A percentile compares a stretch with the other conserved stretches of the same genome.
Evolutionary conservation across 2,329 filamentous ascomycete genomes (phyloP).

Genomic region (Penicillium sp.): DNA sequence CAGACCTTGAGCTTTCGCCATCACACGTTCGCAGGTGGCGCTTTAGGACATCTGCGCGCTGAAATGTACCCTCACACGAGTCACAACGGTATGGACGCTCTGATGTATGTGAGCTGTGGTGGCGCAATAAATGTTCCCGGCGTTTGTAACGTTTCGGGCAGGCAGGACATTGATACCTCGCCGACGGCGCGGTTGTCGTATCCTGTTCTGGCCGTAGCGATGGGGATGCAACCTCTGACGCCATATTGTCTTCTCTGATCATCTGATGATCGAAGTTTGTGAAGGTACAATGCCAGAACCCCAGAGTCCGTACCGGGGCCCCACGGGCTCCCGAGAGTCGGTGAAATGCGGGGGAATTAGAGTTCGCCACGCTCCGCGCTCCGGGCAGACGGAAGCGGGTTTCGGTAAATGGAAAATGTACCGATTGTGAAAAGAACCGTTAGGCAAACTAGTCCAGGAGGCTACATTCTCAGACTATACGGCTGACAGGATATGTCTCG

Average conservation of each 20-base stretch:
- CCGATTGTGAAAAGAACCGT: no score
- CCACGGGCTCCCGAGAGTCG: neutral
- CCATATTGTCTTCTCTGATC: neutral
- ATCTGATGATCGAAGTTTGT: neutral
- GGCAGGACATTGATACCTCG: conserved; percentile 30
- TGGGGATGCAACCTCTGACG: neutral
- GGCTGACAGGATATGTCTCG: no score
- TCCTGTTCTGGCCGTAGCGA: neutral
- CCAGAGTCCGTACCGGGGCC: neutral
- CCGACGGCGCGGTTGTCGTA: neutral
- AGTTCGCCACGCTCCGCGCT: neutral
- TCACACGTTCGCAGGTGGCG: conserved; percentile 39
- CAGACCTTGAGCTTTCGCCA: conserved; percentile 16
- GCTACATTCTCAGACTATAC: no score
- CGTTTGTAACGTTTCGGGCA: conserved; percentile 42
- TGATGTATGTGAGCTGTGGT: conserved; percentile 34
- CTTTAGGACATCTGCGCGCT: conserved; percentile 42
- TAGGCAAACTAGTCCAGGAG: no score
- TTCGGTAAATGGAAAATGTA: neutral
- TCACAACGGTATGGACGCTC: conserved; percentile 37
- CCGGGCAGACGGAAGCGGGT: neutral
- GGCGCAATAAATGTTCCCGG: conserved; percentile 41
- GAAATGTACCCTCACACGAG: conserved; percentile 35
- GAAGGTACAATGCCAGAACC: neutral
- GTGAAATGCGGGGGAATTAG: conserved; percentile 4